Conservation (phyloP, 768 basidiomycete genomes). For the Lactifluus volemus region DNA sequence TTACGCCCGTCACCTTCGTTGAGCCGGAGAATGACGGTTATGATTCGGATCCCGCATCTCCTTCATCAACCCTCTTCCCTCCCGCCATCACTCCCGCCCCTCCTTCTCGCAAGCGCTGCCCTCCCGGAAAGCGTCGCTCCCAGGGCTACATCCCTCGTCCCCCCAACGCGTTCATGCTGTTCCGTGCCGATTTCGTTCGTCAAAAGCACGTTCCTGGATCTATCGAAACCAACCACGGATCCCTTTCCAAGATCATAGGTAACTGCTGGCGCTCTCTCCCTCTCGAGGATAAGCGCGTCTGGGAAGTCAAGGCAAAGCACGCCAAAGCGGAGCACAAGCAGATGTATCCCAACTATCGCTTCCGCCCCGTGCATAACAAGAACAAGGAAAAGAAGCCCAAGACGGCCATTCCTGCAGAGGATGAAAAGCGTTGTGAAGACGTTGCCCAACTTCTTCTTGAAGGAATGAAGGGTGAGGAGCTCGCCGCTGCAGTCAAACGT, state of each 20-base stretch:
- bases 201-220: slow-evolving; percentile 44
- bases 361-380: slow-evolving; percentile 39
- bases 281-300: slow-evolving; percentile 58
- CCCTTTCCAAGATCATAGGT: slow-evolving; percentile 42
- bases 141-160: slow-evolving; percentile 32
- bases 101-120: slow-evolving; percentile 38
- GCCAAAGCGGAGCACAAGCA: slow-evolving; percentile 67
- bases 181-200: slow-evolving; percentile 25
- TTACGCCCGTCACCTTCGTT: slow-evolving; percentile 45
- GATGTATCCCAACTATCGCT: slow-evolving; percentile 56
- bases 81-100: slow-evolving; percentile 38
- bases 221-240: slow-evolving; percentile 42
- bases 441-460: slow-evolving; percentile 19
- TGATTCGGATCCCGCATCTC: slow-evolving; percentile 27
- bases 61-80: slow-evolving; percentile 43
- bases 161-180: slow-evolving; percentile 34
- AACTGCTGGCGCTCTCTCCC: slow-evolving; percentile 63
- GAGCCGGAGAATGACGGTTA: slow-evolving; percentile 28
- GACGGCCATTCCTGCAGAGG: slow-evolving; percentile 12
- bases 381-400: slow-evolving; percentile 32
- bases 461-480: slow-evolving; percentile 21
- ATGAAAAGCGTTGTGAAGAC: slow-evolving; percentile 20
- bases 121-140: slow-evolving; percentile 56
- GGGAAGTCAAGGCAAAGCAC: slow-evolving; percentile 65
- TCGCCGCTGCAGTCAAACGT: slow-evolving; percentile 19